Evolutionary conservation across 1,284 basidiomycete species (phyloP), one percentile per base, ranked within the genome.

Genomic region (Ganoderma multipileum): DNA sequence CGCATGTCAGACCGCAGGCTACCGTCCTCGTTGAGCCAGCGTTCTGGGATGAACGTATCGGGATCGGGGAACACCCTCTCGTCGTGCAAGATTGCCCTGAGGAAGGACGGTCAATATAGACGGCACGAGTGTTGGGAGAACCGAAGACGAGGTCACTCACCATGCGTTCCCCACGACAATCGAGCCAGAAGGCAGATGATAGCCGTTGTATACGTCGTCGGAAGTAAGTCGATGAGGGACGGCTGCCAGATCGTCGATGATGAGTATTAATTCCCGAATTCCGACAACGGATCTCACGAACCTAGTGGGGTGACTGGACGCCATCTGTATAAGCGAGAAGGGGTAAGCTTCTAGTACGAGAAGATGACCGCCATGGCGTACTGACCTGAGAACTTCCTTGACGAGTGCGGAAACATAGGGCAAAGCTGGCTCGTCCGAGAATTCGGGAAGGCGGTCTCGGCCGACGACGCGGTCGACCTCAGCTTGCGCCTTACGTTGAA

Each of bases 331-430:
- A 38, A 33, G 38, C 36, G 16, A 57, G 65, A 36, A 69, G 61
- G 63, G 41, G 42, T 54, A 38, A 50, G 28, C 20, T 55, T 36
- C 57, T 61, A 61, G 59, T 47, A n/a, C 50, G 59, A 62, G 38
- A 50, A 55, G 47, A 38, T 33, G 63, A 44, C 28, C 23, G 28
- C n/a, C 14, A 44, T 3, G 23, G 58, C 63, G 52, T 28, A 64
- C 69, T 65, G 78, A 85, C 61, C 84, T 76, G 63, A 85, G 67
- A 33, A 81, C 76, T 70, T 86, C 85, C 68, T 82, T 80, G n/a
- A 84, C 73, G 5, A 84, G 67, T 0, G 81, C 82, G n/a, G 81
- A 75, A 20, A 84, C 74, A 68, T 84, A 85, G 4, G 83, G 81
- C 23, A 85, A 70, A 11, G 70, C 73, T 1, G 73, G 70, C n/a